phyloP scores from a whole-genome alignment of 75 land plant genomes.

The Cryptomeria japonica region DNA sequence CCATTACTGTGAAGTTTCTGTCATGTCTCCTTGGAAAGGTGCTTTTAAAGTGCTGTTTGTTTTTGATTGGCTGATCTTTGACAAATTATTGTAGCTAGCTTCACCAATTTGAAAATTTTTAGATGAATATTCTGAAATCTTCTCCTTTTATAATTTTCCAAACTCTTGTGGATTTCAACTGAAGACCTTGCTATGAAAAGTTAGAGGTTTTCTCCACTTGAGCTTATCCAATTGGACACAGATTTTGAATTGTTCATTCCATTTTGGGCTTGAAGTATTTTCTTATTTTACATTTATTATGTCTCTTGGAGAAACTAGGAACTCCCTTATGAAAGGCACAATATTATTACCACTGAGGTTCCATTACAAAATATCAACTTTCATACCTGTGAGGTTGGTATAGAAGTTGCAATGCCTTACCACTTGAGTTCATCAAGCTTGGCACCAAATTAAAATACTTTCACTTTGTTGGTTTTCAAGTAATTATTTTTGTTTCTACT shows the following conservation, averaged over 20 bases:
- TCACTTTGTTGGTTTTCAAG: neutral
- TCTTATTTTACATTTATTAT: no score
- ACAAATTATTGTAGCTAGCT: neutral
- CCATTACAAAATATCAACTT: no score
- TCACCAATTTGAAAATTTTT: neutral
- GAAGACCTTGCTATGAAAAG: neutral
- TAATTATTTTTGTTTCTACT: neutral
- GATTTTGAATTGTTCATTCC: no score
- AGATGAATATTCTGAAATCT: neutral
- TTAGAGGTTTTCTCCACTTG: neutral
- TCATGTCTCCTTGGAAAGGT: neutral
- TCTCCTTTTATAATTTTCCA: neutral
- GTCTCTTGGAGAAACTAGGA: neutral
- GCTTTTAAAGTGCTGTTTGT: neutral
- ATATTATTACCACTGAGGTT: neutral
- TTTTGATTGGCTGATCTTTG: neutral
- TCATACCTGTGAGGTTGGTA: no score
- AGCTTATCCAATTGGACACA: no score
- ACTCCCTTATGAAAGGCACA: neutral
- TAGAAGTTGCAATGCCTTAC: no score
- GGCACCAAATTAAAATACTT: neutral
- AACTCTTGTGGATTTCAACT: neutral
- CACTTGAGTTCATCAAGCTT: neutral
- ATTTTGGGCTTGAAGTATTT: no score
- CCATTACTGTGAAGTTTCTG: neutral